Evolutionary conservation across 306 rosid genomes (phyloP).

Genomic region (Fagus sylvatica): DNA sequence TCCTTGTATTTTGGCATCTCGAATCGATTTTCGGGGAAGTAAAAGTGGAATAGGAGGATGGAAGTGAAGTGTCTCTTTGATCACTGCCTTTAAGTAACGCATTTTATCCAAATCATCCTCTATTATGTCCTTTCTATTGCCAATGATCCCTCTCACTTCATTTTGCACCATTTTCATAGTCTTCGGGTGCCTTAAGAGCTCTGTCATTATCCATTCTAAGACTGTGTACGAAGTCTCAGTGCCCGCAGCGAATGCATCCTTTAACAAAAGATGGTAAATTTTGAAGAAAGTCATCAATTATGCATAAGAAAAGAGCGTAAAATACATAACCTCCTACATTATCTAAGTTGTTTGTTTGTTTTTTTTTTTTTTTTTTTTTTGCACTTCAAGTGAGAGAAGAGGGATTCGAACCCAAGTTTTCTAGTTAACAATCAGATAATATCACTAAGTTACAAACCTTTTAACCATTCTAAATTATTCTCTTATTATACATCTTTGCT

Average conservation of each 20-base stretch:
- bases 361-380: no score
- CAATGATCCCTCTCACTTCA: conserved; percentile 26
- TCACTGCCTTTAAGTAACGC: conserved; percentile 49
- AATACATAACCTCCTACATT: neutral
- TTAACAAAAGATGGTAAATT: neutral
- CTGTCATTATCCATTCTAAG: no score
- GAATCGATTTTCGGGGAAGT: conserved; percentile 67
- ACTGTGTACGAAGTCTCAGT: conserved; percentile 43
- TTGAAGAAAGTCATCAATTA: neutral
- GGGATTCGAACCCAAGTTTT: no score
- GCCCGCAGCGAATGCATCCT: conserved; percentile 25
- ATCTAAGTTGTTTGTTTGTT: no score
- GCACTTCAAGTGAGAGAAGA: no score
- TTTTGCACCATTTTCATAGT: conserved; percentile 36
- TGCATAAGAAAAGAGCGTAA: neutral
- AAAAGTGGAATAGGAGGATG: conserved; percentile 63
- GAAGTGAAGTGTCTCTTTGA: conserved; percentile 54
- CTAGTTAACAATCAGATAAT: no score
- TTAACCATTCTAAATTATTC: no score
- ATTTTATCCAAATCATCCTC: no score
- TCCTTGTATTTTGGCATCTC: conserved; percentile 52
- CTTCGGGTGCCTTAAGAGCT: no score
- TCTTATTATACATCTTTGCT: no score
- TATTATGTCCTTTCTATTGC: conserved; percentile 18
- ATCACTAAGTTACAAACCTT: no score